Evolutionary conservation across 306 rosid genomes (phyloP).

Genomic region (Inga oerstediana): DNA sequence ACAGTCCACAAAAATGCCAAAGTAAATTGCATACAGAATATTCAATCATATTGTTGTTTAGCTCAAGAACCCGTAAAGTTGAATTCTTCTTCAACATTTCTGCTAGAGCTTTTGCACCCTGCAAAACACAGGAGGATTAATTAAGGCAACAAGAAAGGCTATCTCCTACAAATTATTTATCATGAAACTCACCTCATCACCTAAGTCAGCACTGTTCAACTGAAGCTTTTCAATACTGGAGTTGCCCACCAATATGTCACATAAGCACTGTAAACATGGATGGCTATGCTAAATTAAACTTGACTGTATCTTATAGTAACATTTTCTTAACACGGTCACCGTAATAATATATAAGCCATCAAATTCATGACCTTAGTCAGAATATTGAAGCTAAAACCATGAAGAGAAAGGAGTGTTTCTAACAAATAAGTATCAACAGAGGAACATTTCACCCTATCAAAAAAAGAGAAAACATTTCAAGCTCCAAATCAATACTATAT

Average conservation of each 20-base stretch:
- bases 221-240: conserved; percentile 80
- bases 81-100: conserved; percentile 90
- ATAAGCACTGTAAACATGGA: conserved; percentile 68
- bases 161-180: conserved; percentile 16
- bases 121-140: conserved; percentile 36
- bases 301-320: conserved; percentile 12
- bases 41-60: conserved; percentile 90
- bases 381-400: conserved; percentile 9
- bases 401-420: conserved; percentile 21
- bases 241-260: conserved; percentile 75
- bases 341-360: conserved; percentile 30
- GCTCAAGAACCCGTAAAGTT: conserved; percentile 77
- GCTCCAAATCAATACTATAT: conserved; percentile 15
- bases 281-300: conserved; percentile 29
- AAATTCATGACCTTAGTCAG: conserved; percentile 20
- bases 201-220: conserved; percentile 88
- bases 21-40: conserved; percentile 76
- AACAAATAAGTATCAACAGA: conserved; percentile 6
- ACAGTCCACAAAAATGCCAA: conserved; percentile 29
- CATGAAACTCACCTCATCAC: conserved; percentile 86
- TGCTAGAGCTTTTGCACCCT: conserved; percentile 94
- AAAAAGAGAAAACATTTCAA: neutral
- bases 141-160: conserved; percentile 30
- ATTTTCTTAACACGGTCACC: neutral
- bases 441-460: neutral